These are phyloP conservation scores for Saccharomycopsis phalli DNA, from an alignment of 1,139 yeast species.

Conservation along the genomic window DNA sequence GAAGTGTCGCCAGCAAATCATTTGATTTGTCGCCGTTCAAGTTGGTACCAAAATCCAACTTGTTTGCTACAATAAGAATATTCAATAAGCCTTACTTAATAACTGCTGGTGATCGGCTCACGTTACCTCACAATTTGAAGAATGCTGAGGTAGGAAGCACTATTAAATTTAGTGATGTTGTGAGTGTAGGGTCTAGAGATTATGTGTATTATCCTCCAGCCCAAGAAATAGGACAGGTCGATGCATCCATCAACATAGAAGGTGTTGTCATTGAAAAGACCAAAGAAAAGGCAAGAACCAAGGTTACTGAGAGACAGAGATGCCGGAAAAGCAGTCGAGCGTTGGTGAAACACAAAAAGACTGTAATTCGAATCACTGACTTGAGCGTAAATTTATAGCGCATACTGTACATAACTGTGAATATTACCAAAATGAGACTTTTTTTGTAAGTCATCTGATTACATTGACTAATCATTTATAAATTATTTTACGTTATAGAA, in stretches of 20 bases:
- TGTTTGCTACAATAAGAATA: constrained; percentile 77
- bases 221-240: constrained; percentile 30
- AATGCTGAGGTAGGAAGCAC: constrained; percentile 76
- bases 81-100: constrained; percentile 84
- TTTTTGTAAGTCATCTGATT: background rate
- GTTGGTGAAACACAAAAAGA: constrained; percentile 69
- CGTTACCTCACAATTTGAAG: constrained; percentile 68
- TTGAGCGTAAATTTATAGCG: constrained; percentile 38
- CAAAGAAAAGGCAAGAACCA: constrained; percentile 66
- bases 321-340: constrained; percentile 77
- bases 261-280: constrained; percentile 86
- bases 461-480: background rate
- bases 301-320: constrained; percentile 65
- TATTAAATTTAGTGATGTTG: constrained; percentile 62
- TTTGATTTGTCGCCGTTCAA: constrained; percentile 49
- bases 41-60: constrained; percentile 43
- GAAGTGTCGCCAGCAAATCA: background rate
- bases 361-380: constrained; percentile 74
- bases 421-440: background rate
- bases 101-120: constrained; percentile 80
- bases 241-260: constrained; percentile 39
- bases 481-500: background rate
- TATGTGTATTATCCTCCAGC: constrained; percentile 22
- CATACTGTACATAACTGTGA: no score
- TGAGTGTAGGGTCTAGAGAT: constrained; percentile 75